A percentile compares a stretch with the other conserved stretches of the same genome.
phyloP scores from a whole-genome alignment of 2,329 filamentous ascomycete species.

The Colletotrichum coccodes region DNA sequence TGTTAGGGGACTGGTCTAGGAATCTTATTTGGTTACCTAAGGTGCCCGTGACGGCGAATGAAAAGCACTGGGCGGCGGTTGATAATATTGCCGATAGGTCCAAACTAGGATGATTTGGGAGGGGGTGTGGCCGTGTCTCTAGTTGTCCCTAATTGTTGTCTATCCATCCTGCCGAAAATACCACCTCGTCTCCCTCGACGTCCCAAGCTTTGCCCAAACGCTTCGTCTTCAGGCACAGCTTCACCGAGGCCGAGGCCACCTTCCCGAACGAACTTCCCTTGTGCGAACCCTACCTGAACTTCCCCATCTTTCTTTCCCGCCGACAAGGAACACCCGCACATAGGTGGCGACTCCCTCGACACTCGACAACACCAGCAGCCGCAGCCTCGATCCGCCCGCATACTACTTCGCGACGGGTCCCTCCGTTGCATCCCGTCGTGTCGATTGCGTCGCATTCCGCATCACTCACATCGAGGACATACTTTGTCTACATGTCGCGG shows the following conservation, averaged over 20 bases:
- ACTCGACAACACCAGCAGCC: not conserved
- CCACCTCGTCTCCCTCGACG: not conserved
- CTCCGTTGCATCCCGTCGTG: too few relatives aligned
- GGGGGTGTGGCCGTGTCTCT: too few relatives aligned
- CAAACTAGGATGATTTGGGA: too few relatives aligned
- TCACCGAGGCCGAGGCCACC: not conserved
- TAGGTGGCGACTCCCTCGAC: not conserved
- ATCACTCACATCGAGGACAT: not conserved
- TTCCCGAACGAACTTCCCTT: not conserved
- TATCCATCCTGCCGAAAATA: too few relatives aligned
- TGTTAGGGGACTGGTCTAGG: too few relatives aligned
- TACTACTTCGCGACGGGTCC: not conserved
- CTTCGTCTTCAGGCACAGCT: not conserved
- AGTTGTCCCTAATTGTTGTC: not conserved
- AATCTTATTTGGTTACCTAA: too few relatives aligned
- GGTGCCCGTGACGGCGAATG: not conserved
- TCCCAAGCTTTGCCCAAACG: not conserved
- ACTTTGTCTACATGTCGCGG: not conserved
- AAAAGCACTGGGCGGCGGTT: not conserved
- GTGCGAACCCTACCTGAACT: not conserved
- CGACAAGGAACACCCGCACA: not conserved
- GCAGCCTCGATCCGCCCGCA: not conserved
- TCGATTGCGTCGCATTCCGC: not conserved
- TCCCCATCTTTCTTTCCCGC: not conserved
- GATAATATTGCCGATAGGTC: too few relatives aligned